Conservation (phyloP, 192 early-diverging fungal species). For the Backusella liffmaniae region DNA sequence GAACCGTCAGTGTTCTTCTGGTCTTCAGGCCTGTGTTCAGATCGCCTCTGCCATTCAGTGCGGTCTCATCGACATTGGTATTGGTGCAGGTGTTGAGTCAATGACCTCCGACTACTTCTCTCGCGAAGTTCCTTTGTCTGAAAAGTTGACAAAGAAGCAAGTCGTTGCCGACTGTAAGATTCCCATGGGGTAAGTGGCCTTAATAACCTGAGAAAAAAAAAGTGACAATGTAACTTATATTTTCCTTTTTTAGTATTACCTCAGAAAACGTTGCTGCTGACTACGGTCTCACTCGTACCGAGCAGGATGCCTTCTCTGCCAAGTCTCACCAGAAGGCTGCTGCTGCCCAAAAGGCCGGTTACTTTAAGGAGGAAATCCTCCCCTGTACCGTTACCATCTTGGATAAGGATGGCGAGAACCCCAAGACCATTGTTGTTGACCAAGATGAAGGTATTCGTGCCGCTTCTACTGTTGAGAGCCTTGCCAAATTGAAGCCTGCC, state of each 20-base stretch:
- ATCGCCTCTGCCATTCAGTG: conserved; percentile 87
- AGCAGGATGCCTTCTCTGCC: conserved; percentile 91
- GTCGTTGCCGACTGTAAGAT: conserved; percentile 80
- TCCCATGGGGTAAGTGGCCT: conserved; percentile 66
- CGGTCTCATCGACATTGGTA: conserved; percentile 90
- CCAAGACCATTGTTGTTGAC: conserved; percentile 66
- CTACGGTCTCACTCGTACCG: conserved; percentile 80
- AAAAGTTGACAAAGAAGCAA: conserved; percentile 65
- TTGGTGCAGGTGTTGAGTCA: conserved; percentile 95
- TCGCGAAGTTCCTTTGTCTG: conserved; percentile 70
- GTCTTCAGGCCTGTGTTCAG: conserved; percentile 84
- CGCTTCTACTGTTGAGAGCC: conserved; percentile 69
- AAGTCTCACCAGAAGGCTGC: conserved; percentile 83
- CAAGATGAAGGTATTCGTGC: conserved; percentile 94
- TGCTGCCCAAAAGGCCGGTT: conserved; percentile 86
- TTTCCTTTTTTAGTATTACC: conserved; percentile 60
- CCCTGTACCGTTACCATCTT: conserved; percentile 72
- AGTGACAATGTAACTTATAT: background rate
- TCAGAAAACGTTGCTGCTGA: conserved; percentile 96
- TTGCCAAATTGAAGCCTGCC: conserved; percentile 85
- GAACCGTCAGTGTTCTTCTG: conserved; percentile 95
- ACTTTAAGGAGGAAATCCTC: conserved; percentile 90
- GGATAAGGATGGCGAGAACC: conserved; percentile 71
- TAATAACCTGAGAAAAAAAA: background rate
- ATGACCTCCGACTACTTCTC: conserved; percentile 89